Base-by-base conservation (phyloP, 2,329 filamentous ascomycete genomes). In the Epichloe hybrida region DNA sequence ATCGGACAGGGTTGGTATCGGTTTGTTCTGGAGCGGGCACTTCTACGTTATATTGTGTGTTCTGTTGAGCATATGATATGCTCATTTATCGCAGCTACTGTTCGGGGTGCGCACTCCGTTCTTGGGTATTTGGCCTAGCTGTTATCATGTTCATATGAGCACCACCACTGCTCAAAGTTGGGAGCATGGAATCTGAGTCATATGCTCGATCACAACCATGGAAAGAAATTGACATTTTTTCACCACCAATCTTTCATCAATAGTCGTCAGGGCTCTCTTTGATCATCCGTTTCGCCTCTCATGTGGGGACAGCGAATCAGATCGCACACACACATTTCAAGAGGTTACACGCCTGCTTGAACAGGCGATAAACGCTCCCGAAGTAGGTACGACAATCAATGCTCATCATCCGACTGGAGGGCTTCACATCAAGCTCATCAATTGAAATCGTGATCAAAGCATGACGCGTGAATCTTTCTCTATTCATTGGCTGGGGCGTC, bases 251-350 rank as follows among this genome's bases (percentile, higher is more conserved):
- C 6, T 46, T 23, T 21, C 17, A 6, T 13, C 4, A 13, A 35
- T 56, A 53, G 61, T 65, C 62, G 64, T 66, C 63, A 66, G 63
- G 51, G 63, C 63, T 66, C 63, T 81, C 77, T 80, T 81, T 80
- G 73, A 69, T 79, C 76, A 46, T 52, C 52, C 34, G 36, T 23
- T 37, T 47, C 38, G 37, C 46, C 9, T 13, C 21, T 7, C n/a
- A 9, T 8, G 13, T n/a, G 36, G 40, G 41, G 15, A 21, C 17
- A 5, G 50, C 36, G 45, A 47, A 11, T 54, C 52, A 50, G 52
- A 52, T 52, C 46, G 50, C 47, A 23, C 38, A n/a, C 47, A 23
- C 38, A n/a, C 27, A 13, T 7, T 35, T 45, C 34, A 37, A 20
- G 67, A 67, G 72, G 72, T 71, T 75, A 69, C 58, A 53, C 64